Evolutionary conservation across 2,329 filamentous ascomycete genomes (phyloP), one percentile per base, ranked within the genome.

Genomic region (Calonectria pteridis): DNA sequence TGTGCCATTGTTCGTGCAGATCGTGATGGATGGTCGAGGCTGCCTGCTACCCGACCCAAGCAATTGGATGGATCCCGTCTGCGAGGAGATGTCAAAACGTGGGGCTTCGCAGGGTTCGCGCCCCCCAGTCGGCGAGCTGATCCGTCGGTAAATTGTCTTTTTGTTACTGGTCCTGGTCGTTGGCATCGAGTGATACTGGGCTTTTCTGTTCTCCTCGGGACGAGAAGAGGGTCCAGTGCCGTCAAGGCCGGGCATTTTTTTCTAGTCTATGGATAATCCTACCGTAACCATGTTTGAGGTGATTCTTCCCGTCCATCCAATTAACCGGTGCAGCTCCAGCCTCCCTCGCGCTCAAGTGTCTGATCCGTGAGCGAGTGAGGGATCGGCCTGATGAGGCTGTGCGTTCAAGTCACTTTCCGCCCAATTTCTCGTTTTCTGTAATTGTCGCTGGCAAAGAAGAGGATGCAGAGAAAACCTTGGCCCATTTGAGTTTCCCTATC

Each of bases 1-100:
- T 49, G 33, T 51, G 69, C 63, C 26, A 37, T 14, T n/a, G 51
- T 6, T 16, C 7, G 28, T 64, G 64, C 64, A 72, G 70, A 72
- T 72, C 70, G 55, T 29, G 65, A 72, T 64, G 58, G 33, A 33
- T 14, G 28, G 35, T 28, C 33, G 10, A 35, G 43, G 29, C 20
- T 28, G 9, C 14, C 55, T 33, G 26, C 40, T 20, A 13, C 26
- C 28, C 40, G 3, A 49, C 18, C 59, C 37, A 46, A 13, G 20
- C 37, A 20, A 31, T 23, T n/a, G 37, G 46, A 67, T 53, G 64
- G 46, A 67, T 53, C 49, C 64, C 20, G 46, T 13, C 55, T 28
- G 46, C 29, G 11, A 67, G 64, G 23, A 55, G 37, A 46, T 20
- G 37, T 64, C 59, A 49, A 28, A 33, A 31, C 37, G 58, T 33